Base-by-base conservation (phyloP, 768 basidiomycete species). In the Calocera cornea region DNA sequence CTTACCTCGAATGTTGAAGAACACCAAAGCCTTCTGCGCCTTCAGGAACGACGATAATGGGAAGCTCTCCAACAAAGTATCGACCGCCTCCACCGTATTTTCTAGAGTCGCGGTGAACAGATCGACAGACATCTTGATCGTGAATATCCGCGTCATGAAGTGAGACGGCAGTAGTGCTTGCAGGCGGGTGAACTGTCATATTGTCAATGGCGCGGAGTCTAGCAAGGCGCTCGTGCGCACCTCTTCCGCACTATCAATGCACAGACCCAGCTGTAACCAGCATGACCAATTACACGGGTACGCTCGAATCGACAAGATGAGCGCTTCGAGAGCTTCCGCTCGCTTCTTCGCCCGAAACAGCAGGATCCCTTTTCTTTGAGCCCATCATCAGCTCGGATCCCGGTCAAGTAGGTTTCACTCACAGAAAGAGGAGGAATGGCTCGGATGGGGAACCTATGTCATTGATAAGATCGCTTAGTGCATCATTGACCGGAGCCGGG, bases 241-340 rank as follows among this genome's bases (percentile, higher is more conserved):
- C 86, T 95, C 92, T 78, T 93, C 90, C 17, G 85, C 86, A 69
- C 93, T 91, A 16, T 84, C 83, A 34, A 94, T 82, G 73, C 90
- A 89, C 65, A 84, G 85, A 1, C 83, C 83, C n/a, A 98, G 80
- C 47, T 92, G 81, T 8, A 83, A 78, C 94, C 94, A 98, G n/a
- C 86, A 80, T 31, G 90, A 89, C 94, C 95, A 98, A 74, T 97
- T 97, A 87, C 91, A 97, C 14, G 90, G 88, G 72, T 87, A 91
- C 3, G 82, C 81, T 40, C 82, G 81, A 47, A 95, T 86, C 14
- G 92, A 94, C 36, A 85, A 77, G 19, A 97, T 79, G 16, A 85
- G 83, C 71, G 80, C 83, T 74, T 95, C 92, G 14, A 95, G 89
- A 1, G 95, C 92, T 73, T 92, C 89, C 68, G 91, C 87, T 29